These are phyloP conservation scores for Nannizziopsis barbatae DNA, from an alignment of 2,329 filamentous ascomycete genomes.

Conservation along the genomic window DNA sequence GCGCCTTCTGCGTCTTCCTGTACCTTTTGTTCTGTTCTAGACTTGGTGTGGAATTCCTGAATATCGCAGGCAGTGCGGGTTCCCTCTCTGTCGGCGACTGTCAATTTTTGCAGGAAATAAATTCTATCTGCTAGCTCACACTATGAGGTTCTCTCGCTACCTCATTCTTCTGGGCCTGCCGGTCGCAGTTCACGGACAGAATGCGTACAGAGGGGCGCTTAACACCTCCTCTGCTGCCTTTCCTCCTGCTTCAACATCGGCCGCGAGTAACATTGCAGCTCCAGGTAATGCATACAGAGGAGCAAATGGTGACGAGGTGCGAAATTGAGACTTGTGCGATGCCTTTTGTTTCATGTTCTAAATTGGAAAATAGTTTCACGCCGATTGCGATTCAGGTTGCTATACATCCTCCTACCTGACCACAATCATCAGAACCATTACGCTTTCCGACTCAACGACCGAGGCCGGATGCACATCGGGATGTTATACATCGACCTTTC, in stretches of 20 bases:
- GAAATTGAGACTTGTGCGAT: background rate
- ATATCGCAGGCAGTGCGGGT: background rate
- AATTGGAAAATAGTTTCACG: too few species aligned
- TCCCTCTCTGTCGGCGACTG: background rate
- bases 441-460: background rate
- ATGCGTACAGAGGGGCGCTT: background rate
- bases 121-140: background rate
- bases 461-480: background rate
- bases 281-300: too few species aligned
- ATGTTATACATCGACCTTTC: constrained; percentile 3
- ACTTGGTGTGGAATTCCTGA: too few species aligned
- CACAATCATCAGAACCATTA: background rate
- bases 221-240: too few species aligned
- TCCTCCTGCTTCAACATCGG: too few species aligned
- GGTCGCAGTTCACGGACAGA: background rate
- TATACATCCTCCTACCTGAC: too few species aligned
- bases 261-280: too few species aligned
- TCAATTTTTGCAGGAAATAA: background rate
- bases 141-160: constrained; percentile 5
- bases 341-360: too few species aligned
- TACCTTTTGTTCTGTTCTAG: too few species aligned
- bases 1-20: too few species aligned
- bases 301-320: too few species aligned
- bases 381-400: too few species aligned
- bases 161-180: constrained; percentile 1